phyloP scores from a whole-genome alignment of 345 rosid species.

The Capsella bursapastoris region DNA sequence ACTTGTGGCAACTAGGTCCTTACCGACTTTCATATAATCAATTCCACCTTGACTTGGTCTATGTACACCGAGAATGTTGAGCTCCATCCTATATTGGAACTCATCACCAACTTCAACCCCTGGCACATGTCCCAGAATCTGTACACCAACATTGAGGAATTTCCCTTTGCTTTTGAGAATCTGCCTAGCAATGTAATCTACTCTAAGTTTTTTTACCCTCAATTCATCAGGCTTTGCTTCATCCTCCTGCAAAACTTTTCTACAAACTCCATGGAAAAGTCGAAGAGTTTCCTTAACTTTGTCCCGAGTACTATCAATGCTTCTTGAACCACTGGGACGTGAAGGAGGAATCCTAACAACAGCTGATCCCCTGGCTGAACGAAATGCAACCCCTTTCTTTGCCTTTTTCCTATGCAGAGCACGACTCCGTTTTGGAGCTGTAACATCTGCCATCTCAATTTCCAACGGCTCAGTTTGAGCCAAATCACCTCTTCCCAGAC shows the following conservation, averaged over 20 bases:
- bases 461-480: conserved; percentile 19
- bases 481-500: conserved; percentile 15
- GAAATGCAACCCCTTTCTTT: conserved; percentile 40
- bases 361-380: background rate
- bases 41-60: conserved; percentile 76
- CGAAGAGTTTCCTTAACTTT: conserved; percentile 84
- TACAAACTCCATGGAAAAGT: conserved; percentile 65
- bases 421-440: conserved; percentile 30
- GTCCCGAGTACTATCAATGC: conserved; percentile 48
- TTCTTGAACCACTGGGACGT: conserved; percentile 34
- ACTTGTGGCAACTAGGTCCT: conserved; percentile 59
- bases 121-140: conserved; percentile 73
- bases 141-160: conserved; percentile 49
- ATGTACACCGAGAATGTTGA: conserved; percentile 78
- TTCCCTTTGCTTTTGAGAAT: conserved; percentile 61
- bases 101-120: conserved; percentile 94
- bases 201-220: conserved; percentile 45
- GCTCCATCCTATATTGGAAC: conserved; percentile 80
- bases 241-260: conserved; percentile 74
- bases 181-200: conserved; percentile 65
- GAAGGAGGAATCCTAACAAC: conserved; percentile 55
- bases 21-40: conserved; percentile 62
- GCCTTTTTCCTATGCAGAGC: conserved; percentile 44
- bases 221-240: conserved; percentile 58
- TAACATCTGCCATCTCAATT: conserved; percentile 8